Evolutionary conservation across 75 land plant genomes (phyloP).

Genomic region (Pinus tabuliformis): DNA sequence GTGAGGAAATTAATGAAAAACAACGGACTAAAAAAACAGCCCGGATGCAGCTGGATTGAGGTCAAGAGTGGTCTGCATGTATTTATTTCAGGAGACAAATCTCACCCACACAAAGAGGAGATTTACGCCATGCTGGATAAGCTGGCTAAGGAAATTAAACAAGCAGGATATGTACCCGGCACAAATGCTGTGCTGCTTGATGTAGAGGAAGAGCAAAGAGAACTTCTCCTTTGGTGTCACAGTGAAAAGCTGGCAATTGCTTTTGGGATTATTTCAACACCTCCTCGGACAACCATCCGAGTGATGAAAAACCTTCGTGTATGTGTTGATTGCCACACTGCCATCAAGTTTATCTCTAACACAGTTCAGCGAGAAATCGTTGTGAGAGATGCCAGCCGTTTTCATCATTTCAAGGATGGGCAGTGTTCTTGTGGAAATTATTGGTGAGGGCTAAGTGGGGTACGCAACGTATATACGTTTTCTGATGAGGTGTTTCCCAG

Average conservation of each 20-base stretch:
- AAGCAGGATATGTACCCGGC: not conserved
- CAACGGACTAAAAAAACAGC: slow-evolving; percentile 6
- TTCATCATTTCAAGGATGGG: slow-evolving; percentile 1
- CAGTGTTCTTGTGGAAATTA: not conserved
- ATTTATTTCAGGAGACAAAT: slow-evolving; percentile 30
- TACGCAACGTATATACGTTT: too few species aligned
- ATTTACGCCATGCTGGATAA: slow-evolving; percentile 1
- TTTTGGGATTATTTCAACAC: not conserved
- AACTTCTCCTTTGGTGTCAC: not conserved
- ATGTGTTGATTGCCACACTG: not conserved
- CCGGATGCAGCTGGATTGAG: slow-evolving; percentile 34
- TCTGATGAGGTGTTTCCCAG: too few species aligned
- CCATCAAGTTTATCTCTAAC: not conserved
- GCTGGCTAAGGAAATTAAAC: not conserved
- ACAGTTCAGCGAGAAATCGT: not conserved
- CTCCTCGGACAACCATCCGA: not conserved
- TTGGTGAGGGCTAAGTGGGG: not conserved
- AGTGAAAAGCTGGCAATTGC: not conserved
- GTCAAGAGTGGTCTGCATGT: slow-evolving; percentile 23
- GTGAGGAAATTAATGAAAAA: slow-evolving; percentile 8
- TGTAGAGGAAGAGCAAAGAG: not conserved
- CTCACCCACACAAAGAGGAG: not conserved
- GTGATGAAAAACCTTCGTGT: not conserved
- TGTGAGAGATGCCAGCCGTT: not conserved
- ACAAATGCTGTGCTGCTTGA: slow-evolving; percentile 4